phyloP scores from a whole-genome alignment of 306 rosid species.

The Gillenia trifoliata region DNA sequence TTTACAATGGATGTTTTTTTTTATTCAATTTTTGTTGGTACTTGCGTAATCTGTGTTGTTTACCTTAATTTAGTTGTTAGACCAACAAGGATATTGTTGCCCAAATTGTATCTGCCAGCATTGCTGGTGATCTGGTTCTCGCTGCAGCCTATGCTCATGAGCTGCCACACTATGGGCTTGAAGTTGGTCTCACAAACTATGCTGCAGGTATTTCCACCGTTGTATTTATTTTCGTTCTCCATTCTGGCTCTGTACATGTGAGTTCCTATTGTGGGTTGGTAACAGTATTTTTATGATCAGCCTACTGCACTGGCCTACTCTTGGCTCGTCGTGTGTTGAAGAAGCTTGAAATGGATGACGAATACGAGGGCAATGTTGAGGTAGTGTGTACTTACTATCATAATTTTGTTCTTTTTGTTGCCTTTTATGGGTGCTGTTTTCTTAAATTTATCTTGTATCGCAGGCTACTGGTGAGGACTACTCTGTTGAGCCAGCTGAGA shows the following conservation, averaged over 20 bases:
- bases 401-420: background rate
- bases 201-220: slow-evolving; percentile 59
- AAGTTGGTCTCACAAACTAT: slow-evolving; percentile 87
- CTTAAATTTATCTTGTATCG: background rate
- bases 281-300: slow-evolving; percentile 24
- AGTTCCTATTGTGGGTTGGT: background rate
- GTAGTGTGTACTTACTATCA: slow-evolving; percentile 15
- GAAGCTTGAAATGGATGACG: slow-evolving; percentile 67
- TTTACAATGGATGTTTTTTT: background rate
- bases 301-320: slow-evolving; percentile 91
- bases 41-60: background rate
- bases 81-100: slow-evolving; percentile 75
- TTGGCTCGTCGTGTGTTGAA: slow-evolving; percentile 80
- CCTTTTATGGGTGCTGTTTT: background rate
- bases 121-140: slow-evolving; percentile 77
- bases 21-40: background rate
- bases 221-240: no score
- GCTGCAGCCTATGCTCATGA: slow-evolving; percentile 83
- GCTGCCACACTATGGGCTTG: slow-evolving; percentile 66
- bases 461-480: slow-evolving; percentile 89
- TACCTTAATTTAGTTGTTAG: slow-evolving; percentile 35
- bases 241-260: no score
- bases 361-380: slow-evolving; percentile 91
- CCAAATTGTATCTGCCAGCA: slow-evolving; percentile 71
- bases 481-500: slow-evolving; percentile 85